Evolutionary conservation across 1,284 basidiomycete species (phyloP).

Genomic region (Boletus smithii): DNA sequence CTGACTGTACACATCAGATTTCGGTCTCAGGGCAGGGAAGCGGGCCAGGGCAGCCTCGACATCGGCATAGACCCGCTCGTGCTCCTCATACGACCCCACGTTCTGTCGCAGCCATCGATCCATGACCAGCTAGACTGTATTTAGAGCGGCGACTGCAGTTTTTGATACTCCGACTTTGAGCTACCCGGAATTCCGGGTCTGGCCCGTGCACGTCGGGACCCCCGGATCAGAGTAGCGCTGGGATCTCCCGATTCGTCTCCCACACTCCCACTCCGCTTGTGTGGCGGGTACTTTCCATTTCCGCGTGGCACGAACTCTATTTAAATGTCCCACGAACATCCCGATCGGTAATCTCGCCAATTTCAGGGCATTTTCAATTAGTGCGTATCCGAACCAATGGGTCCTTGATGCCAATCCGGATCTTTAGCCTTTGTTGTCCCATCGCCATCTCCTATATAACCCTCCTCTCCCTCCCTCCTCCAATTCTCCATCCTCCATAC

Average conservation of each 20-base stretch:
- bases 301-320: conserved; percentile 27
- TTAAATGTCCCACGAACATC: no score
- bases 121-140: conserved; percentile 6
- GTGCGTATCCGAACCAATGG: conserved; percentile 39
- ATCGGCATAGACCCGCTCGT: conserved; percentile 57
- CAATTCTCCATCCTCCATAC: conserved; percentile 25
- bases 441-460: conserved; percentile 32
- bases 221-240: conserved; percentile 26
- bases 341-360: conserved; percentile 28
- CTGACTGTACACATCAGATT: conserved; percentile 91
- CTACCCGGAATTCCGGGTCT: no score
- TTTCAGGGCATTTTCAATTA: conserved; percentile 36
- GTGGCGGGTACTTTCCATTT: conserved; percentile 38
- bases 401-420: conserved; percentile 39
- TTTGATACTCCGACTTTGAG: conserved; percentile 9
- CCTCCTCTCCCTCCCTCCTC: conserved; percentile 3
- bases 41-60: conserved; percentile 61
- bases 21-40: conserved; percentile 72
- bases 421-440: conserved; percentile 36
- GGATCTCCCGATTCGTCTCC: conserved; percentile 27
- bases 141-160: conserved; percentile 11
- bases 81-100: conserved; percentile 58
- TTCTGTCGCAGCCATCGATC: conserved; percentile 75
- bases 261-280: conserved; percentile 32
- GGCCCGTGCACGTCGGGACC: conserved; percentile 19